phyloP scores from a whole-genome alignment of 1,284 basidiomycete species.

The Ganoderma resinaceum region DNA sequence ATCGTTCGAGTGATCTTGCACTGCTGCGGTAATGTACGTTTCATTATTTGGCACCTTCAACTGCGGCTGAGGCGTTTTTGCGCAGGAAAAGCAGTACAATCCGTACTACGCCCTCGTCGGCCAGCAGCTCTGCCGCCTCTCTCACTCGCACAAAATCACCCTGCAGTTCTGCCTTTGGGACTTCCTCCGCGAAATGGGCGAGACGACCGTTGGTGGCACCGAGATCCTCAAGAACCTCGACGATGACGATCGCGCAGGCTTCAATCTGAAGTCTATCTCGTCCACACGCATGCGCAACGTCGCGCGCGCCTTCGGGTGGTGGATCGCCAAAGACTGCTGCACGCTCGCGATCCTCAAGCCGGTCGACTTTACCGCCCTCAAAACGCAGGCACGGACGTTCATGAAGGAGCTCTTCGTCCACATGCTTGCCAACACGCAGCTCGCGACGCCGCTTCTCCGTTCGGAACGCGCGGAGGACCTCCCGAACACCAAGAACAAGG shows the following conservation, averaged over 20 bases:
- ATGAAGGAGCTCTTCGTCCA: slow-evolving; percentile 72
- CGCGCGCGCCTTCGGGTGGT: slow-evolving; percentile 85
- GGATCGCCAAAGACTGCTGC: slow-evolving; percentile 78
- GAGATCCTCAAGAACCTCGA: slow-evolving; percentile 75
- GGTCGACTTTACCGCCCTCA: slow-evolving; percentile 82
- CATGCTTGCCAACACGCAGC: slow-evolving; percentile 77
- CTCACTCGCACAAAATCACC: slow-evolving; percentile 89
- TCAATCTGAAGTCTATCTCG: slow-evolving; percentile 65
- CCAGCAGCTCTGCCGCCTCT: slow-evolving; percentile 75
- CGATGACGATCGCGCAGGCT: slow-evolving; percentile 52
- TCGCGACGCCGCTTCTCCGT: slow-evolving; percentile 65
- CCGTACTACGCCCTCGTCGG: slow-evolving; percentile 94
- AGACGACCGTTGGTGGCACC: slow-evolving; percentile 82
- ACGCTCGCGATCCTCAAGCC: slow-evolving; percentile 88
- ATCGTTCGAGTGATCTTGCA: slow-evolving; percentile 92
- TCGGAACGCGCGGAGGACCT: slow-evolving; percentile 39
- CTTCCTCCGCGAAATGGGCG: slow-evolving; percentile 91
- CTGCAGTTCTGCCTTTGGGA: slow-evolving; percentile 98
- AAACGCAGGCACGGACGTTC: slow-evolving; percentile 69
- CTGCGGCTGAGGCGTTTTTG: slow-evolving; percentile 10
- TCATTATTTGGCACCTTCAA: neutral
- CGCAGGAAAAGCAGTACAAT: slow-evolving; percentile 90
- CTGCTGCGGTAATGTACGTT: slow-evolving; percentile 88
- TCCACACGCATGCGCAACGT: slow-evolving; percentile 66
- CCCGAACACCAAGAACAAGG: slow-evolving; percentile 57